Evolutionary conservation across 2,329 filamentous ascomycete genomes (phyloP).

Genomic region (Hymenoscyphus infarciens): DNA sequence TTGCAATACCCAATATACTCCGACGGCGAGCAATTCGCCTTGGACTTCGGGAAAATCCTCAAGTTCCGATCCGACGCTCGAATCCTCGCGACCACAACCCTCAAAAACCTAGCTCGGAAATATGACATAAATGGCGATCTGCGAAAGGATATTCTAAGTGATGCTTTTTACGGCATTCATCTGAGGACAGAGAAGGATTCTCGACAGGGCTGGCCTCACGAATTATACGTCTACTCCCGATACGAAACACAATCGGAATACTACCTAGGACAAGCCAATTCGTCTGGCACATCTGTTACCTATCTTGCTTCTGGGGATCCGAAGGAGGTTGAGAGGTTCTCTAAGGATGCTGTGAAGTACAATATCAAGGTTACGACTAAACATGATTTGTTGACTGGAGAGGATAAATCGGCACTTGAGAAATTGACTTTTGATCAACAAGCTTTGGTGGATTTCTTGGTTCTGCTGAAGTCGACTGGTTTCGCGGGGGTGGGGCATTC

Average conservation of each 20-base stretch:
- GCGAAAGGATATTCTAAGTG: slow-evolving; percentile 11
- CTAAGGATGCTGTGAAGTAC: slow-evolving; percentile 29
- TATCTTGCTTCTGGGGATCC: slow-evolving; percentile 44
- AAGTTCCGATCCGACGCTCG: slow-evolving; percentile 26
- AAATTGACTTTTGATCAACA: slow-evolving; percentile 45
- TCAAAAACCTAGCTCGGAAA: slow-evolving; percentile 16
- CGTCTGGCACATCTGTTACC: slow-evolving; percentile 32
- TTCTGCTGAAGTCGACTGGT: slow-evolving; percentile 41
- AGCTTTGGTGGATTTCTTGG: slow-evolving; percentile 47
- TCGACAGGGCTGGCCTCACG: slow-evolving; percentile 20
- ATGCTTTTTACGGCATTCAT: slow-evolving; percentile 27
- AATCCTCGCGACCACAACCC: slow-evolving; percentile 24
- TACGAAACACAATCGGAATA: slow-evolving; percentile 35
- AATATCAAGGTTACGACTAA: slow-evolving; percentile 41
- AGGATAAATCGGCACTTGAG: slow-evolving; percentile 35
- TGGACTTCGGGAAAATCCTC: slow-evolving; percentile 26
- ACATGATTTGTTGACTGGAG: slow-evolving; percentile 39
- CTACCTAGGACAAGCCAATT: slow-evolving; percentile 36
- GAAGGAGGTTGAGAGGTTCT: slow-evolving; percentile 38
- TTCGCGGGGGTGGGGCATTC: slow-evolving; percentile 44
- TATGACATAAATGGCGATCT: slow-evolving; percentile 15
- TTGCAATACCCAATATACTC: slow-evolving; percentile 23
- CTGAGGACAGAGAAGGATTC: slow-evolving; percentile 30
- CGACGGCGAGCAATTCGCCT: slow-evolving; percentile 22
- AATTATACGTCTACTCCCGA: slow-evolving; percentile 21